phyloP scores from a whole-genome alignment of 176 grass and related monocot genomes.

The Avena insularis region DNA sequence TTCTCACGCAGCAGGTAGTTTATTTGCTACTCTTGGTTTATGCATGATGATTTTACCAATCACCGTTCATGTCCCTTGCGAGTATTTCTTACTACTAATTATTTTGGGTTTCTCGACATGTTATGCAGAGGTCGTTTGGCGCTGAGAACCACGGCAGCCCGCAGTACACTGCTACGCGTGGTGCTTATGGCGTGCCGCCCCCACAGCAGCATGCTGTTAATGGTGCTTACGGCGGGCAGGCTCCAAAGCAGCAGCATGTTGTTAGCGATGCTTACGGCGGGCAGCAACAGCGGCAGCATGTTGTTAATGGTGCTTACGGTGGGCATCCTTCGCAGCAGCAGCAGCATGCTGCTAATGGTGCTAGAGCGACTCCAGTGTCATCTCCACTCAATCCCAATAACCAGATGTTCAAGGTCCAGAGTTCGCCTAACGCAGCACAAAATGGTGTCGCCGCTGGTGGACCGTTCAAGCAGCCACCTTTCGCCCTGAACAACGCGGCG shows the following conservation, averaged over 20 bases:
- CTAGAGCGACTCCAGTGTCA: slow-evolving; percentile 51
- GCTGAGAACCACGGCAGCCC: slow-evolving; percentile 35
- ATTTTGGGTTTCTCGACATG: neutral
- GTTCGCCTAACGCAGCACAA: slow-evolving; percentile 41
- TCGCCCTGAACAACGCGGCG: slow-evolving; percentile 28
- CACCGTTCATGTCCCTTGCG: neutral
- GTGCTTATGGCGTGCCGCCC: neutral
- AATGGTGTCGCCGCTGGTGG: slow-evolving; percentile 25
- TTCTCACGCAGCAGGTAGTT: slow-evolving; percentile 61
- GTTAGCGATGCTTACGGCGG: neutral
- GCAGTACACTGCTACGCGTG: slow-evolving; percentile 38
- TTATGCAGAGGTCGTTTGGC: slow-evolving; percentile 51
- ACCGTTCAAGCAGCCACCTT: slow-evolving; percentile 53
- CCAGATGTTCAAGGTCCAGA: slow-evolving; percentile 69
- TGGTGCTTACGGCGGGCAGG: slow-evolving; percentile 18
- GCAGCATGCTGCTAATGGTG: slow-evolving; percentile 45
- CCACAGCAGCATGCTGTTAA: slow-evolving; percentile 38
- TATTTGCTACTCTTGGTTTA: neutral
- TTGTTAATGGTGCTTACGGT: slow-evolving; percentile 37
- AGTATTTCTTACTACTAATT: too few relatives aligned
- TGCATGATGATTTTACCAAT: neutral
- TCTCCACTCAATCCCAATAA: slow-evolving; percentile 60
- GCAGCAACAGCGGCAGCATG: slow-evolving; percentile 29
- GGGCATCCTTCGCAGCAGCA: slow-evolving; percentile 12
- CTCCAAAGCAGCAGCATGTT: neutral